Conservation (phyloP, 352 stramenopile genomes). For the Globisporangium paroecandrum region DNA sequence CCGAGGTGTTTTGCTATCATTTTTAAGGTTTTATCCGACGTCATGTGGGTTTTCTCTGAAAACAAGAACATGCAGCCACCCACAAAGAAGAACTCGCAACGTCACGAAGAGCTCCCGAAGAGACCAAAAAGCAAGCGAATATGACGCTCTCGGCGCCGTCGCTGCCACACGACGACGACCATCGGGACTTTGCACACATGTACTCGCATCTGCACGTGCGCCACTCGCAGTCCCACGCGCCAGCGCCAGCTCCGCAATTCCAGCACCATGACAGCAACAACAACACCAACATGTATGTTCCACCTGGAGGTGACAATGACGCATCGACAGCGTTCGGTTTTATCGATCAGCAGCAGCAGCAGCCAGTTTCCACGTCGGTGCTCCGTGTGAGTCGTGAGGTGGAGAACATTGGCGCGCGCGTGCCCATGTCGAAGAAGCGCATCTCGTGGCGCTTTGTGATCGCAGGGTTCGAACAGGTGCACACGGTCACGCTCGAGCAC, state of each 20-base stretch:
- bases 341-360: background rate
- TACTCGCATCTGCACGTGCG: conserved; percentile 29
- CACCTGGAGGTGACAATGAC: background rate
- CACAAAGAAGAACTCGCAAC: conserved; percentile 1
- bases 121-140: background rate
- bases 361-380: conserved; percentile 18
- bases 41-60: background rate
- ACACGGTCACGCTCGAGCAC: conserved; percentile 84
- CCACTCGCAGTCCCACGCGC: conserved; percentile 14
- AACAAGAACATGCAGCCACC: background rate
- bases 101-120: background rate
- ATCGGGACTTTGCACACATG: conserved; percentile 1
- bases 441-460: conserved; percentile 85
- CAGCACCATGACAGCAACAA: background rate
- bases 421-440: conserved; percentile 82
- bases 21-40: background rate
- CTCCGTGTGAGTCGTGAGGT: conserved; percentile 66
- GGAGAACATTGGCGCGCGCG: conserved; percentile 80
- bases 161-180: conserved; percentile 23
- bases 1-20: conserved; percentile 1
- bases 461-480: conserved; percentile 64
- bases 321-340: background rate
- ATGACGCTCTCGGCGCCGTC: conserved; percentile 50
- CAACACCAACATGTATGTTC: background rate
- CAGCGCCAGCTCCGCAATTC: background rate